Evolutionary conservation across 1,139 yeast genomes (phyloP).

Genomic region (Candida labiduridarum): DNA sequence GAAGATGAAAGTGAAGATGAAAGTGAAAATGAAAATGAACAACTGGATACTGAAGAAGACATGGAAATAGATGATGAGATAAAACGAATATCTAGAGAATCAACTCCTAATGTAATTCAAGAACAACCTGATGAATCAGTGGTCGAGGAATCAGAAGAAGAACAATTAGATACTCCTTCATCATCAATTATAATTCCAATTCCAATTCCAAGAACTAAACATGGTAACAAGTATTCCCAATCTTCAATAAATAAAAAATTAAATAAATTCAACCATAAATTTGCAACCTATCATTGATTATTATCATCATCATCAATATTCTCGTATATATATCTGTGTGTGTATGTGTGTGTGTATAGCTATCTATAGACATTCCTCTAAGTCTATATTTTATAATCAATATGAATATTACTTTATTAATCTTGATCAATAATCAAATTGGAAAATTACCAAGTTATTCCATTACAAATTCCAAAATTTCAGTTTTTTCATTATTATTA

Average conservation of each 20-base stretch:
- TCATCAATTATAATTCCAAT: neutral
- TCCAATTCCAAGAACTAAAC: slow-evolving; percentile 1
- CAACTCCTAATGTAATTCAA: neutral
- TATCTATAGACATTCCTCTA: neutral
- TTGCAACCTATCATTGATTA: neutral
- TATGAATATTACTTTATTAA: no score
- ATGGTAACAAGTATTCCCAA: slow-evolving; percentile 1
- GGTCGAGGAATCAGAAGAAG: neutral
- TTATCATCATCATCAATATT: neutral
- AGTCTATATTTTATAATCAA: no score
- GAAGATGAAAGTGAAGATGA: slow-evolving; percentile 4
- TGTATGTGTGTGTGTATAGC: neutral
- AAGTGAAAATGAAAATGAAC: slow-evolving; percentile 5
- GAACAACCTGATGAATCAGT: slow-evolving; percentile 1
- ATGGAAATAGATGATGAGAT: slow-evolving; percentile 1
- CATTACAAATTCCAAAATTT: no score
- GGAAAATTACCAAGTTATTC: no score
- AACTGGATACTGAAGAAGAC: slow-evolving; percentile 1
- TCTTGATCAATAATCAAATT: no score
- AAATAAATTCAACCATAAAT: neutral
- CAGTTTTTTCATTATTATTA: no score
- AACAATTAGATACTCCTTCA: neutral
- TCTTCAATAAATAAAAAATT: neutral
- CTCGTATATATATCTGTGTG: neutral
- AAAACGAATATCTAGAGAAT: slow-evolving; percentile 1